Evolutionary conservation across 2,329 filamentous ascomycete genomes (phyloP), one percentile per base, ranked within the genome.

Genomic region (Aspergillus proliferans): DNA sequence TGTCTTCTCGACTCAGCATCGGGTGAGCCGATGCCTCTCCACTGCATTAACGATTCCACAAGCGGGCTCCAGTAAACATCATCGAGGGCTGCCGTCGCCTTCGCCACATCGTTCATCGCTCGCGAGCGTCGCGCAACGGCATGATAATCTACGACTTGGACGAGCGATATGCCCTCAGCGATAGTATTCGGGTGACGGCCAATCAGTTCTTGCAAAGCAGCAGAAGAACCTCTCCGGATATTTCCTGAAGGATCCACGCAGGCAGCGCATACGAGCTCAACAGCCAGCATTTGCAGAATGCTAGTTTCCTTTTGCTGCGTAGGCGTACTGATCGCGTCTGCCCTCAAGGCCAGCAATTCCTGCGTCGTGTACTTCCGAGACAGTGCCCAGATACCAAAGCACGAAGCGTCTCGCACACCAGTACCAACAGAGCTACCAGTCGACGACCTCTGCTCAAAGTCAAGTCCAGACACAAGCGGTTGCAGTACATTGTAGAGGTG

Each of bases 381-480:
- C 6, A 97, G 68, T 1, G 91, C 87, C 93, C 93, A 98, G 21
- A 97, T 85, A 6, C 93, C 93, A 65, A 97, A 98, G 65, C 91
- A 96, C 3, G 93, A 89, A 10, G 93, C 92, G 71, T 98, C 93
- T 43, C 93, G 83, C 14, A 98, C 91, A 58, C 94, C 95, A 1
- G 88, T 86, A 2, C 93, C 93, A 9, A 92, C 77, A 3, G 88
- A 91, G 10, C 80, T 83, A n/a, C 93, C 92, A 3, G 88, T 89
- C 0, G 88, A 81, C 42, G 86, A 87, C 50, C 91, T 81, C 61
- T 95, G 89, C 67, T 98, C 91, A 63, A 97, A 98, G 1, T 84
- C 83, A 22, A 97, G 75, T 0, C 89, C 91, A 8, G 87, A 79
- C 0, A 95, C 72, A 14, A 97, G 76, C 2, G 87, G 84, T 50